Conservation (phyloP, 2,329 filamentous ascomycete genomes). For the Colletotrichum orbiculare region DNA sequence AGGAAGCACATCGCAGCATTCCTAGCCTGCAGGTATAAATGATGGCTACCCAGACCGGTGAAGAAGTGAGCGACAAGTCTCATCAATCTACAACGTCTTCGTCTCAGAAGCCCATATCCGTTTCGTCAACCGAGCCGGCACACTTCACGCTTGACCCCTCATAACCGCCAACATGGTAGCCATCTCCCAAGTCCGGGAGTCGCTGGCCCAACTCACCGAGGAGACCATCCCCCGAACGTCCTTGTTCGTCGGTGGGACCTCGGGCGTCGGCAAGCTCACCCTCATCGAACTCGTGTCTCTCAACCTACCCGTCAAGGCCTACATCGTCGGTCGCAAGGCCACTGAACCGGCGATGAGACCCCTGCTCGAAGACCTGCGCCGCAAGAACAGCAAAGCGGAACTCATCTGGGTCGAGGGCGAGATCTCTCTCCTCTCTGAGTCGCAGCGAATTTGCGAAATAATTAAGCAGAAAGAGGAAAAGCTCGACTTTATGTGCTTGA, state of each 20-base stretch:
- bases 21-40: conserved; percentile 6
- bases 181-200: conserved; percentile 47
- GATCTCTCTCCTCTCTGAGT: conserved; percentile 56
- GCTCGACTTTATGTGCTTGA: conserved; percentile 57
- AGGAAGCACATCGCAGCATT: neutral
- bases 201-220: conserved; percentile 53
- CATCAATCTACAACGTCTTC: neutral
- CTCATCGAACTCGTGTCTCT: conserved; percentile 49
- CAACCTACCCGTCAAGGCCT: conserved; percentile 50
- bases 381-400: conserved; percentile 51
- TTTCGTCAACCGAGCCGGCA: neutral
- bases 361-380: conserved; percentile 50
- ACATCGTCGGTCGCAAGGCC: conserved; percentile 55
- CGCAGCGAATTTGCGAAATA: conserved; percentile 49
- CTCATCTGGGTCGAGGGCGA: conserved; percentile 56
- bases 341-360: conserved; percentile 43
- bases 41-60: neutral
- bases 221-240: conserved; percentile 49
- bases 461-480: conserved; percentile 51
- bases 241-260: conserved; percentile 59
- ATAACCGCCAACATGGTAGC: conserved; percentile 46
- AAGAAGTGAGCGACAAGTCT: neutral
- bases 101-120: neutral
- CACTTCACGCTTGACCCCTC: neutral
- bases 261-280: conserved; percentile 57